phyloP scores from a whole-genome alignment of 495 filamentous ascomycete genomes.

The Oleoguttula mirabilis region DNA sequence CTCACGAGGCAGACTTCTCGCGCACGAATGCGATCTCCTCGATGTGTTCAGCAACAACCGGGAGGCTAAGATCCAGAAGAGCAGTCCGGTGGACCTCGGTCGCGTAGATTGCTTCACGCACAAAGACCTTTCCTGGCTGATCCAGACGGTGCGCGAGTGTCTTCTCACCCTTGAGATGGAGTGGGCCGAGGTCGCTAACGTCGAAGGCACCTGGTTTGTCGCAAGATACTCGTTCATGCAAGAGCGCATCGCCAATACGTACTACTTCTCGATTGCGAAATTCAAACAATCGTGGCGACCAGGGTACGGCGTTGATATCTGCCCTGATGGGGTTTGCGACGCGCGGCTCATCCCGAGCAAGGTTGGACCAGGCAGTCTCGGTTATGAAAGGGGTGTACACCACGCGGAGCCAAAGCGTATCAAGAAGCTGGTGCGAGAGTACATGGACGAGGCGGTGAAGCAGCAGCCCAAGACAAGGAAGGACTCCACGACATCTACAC shows the following conservation, averaged over 20 bases:
- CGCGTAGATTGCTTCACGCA: not conserved
- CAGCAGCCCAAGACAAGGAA: not conserved
- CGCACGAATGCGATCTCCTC: not conserved
- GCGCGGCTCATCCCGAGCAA: not conserved
- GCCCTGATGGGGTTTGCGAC: constrained; percentile 3
- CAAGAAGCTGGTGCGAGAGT: constrained; percentile 4
- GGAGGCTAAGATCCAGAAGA: not conserved
- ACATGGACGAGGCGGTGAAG: not conserved
- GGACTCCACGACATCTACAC: not conserved
- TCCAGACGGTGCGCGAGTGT: not conserved
- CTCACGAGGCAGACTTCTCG: not conserved
- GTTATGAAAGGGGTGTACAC: constrained; percentile 3
- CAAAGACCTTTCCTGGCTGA: constrained; percentile 2
- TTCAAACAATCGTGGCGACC: constrained; percentile 4
- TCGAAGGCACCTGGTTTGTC: not conserved
- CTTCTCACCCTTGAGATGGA: not conserved
- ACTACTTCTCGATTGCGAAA: constrained; percentile 7
- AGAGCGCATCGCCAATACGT: not conserved
- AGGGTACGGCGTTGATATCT: constrained; percentile 4
- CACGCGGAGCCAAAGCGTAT: constrained; percentile 2
- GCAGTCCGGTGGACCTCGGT: not conserved
- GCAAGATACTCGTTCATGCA: constrained; percentile 5
- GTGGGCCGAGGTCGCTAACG: constrained; percentile 1
- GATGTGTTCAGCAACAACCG: not conserved
- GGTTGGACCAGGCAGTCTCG: not conserved